Base-by-base conservation (phyloP, 495 filamentous ascomycete genomes). In the Geopyxis carbonaria region DNA sequence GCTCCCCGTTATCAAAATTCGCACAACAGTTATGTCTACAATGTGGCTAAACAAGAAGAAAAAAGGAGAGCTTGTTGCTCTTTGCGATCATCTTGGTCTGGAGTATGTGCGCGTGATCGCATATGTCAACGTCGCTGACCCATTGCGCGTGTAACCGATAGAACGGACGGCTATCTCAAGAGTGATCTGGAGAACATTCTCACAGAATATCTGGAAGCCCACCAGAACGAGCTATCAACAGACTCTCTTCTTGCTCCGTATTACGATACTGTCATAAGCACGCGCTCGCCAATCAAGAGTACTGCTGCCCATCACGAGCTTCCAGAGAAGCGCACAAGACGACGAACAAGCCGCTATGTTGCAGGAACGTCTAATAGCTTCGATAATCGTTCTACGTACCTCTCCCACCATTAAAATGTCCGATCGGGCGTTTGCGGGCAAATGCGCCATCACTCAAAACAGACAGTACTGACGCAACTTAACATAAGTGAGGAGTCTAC, bases 11-110 rank as follows among this genome's bases (percentile, higher is more conserved):
- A n/a, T n/a, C n/a, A n/a, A n/a, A n/a, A n/a, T n/a, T n/a, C n/a
- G n/a, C n/a, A n/a, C n/a, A n/a, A n/a, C n/a, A n/a, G 24, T 21
- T 10, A 39, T 39, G 36, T 39, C 36, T 28, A 43, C 53, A 31
- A 30, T 52, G 48, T 95, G 77, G 75, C 68, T 94, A 50, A 71
- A 75, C 47, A 73, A 74, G 55, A 78, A 91, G 67, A 76, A 77
- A 61, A 95, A 94, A 64, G 64, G 64, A 42, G 81, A 87, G 44
- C 70, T 97, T 34, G 46, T 70, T 25, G 76, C 85, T 46, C 65
- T 92, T 31, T 80, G 80, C 34, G 65, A 79, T 31, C 60, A 70
- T 23, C 74, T 82, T 40, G 78, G 80, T 19, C 60, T 93, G 27
- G 67, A 68, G 51, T 70, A 78, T 60, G 45, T 46, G 21, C 15